Percentiles rank a stretch among this genome's conserved stretches.
phyloP scores from a whole-genome alignment of 73 alveolate species.

The Stentor roeselii region DNA sequence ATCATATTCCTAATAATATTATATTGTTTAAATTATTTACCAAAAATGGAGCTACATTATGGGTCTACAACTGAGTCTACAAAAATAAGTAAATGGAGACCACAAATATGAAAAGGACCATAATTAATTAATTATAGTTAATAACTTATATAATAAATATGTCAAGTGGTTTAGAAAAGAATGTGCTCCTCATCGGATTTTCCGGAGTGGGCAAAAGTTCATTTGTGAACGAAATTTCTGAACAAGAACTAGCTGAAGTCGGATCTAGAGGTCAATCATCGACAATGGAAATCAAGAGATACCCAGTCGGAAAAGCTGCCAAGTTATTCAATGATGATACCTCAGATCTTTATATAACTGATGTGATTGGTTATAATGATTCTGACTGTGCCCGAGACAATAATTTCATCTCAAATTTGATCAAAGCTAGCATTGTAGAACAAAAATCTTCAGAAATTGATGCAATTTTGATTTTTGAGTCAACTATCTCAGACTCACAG shows the following conservation, averaged over 20 bases:
- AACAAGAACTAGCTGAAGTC: neutral
- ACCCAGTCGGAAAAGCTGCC: neutral
- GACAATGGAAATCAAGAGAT: neutral
- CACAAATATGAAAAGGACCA: no score
- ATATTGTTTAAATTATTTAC: no score
- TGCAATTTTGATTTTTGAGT: neutral
- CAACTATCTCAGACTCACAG: neutral
- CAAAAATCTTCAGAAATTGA: neutral
- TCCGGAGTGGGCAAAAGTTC: neutral
- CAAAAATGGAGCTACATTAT: no score
- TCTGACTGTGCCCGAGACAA: neutral
- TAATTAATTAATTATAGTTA: no score
- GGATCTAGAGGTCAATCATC: neutral
- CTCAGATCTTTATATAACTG: neutral
- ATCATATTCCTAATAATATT: no score
- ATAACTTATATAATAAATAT: no score
- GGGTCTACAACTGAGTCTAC: no score
- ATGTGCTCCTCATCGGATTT: neutral
- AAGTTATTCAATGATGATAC: neutral
- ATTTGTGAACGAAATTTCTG: neutral
- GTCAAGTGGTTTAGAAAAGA: no score
- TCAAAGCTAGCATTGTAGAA: neutral
- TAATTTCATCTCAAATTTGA: neutral
- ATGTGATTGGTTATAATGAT: neutral
- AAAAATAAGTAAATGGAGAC: no score